Percentiles rank a stretch among this genome's conserved stretches.
Evolutionary conservation across 495 filamentous ascomycete species (phyloP).

Genomic region (Aspergillus saccharolyticus): DNA sequence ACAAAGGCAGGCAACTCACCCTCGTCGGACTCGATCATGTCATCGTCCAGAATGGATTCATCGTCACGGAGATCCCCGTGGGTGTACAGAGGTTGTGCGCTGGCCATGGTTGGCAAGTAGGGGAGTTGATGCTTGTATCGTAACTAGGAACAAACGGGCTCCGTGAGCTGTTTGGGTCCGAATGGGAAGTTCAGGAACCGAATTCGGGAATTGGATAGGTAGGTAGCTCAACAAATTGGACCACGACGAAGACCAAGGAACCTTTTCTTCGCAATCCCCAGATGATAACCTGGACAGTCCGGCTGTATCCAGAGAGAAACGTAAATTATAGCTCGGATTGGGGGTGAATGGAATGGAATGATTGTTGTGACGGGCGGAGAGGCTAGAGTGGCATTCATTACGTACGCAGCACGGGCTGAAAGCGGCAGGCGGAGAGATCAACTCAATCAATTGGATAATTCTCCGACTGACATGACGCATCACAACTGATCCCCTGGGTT

Average conservation of each 20-base stretch:
- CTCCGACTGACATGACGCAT: background rate
- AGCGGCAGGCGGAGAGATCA: conserved; percentile 18
- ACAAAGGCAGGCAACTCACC: conserved; percentile 45
- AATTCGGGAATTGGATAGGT: background rate
- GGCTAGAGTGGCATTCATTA: conserved; percentile 48
- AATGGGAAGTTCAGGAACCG: conserved; percentile 6
- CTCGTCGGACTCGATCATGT: conserved; percentile 94
- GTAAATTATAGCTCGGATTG: background rate
- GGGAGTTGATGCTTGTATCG: conserved; percentile 1
- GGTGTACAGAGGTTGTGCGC: conserved; percentile 34
- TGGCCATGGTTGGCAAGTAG: conserved; percentile 36
- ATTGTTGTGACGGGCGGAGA: conserved; percentile 17
- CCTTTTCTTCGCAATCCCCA: conserved; percentile 8
- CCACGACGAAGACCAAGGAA: no score
- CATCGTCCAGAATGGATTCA: conserved; percentile 72
- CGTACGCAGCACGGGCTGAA: conserved; percentile 26
- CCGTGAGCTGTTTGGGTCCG: background rate
- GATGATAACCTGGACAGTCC: conserved; percentile 1
- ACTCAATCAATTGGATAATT: background rate
- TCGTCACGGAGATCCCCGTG: conserved; percentile 42
- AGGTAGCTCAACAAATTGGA: no score
- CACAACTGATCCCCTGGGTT: no score
- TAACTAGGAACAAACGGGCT: no score
- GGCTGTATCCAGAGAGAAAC: background rate
- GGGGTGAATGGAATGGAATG: conserved; percentile 1